A percentile compares a stretch with the other conserved stretches of the same genome.
Evolutionary conservation across 2,329 filamentous ascomycete species (phyloP).

Genomic region (Monilinia polystroma): DNA sequence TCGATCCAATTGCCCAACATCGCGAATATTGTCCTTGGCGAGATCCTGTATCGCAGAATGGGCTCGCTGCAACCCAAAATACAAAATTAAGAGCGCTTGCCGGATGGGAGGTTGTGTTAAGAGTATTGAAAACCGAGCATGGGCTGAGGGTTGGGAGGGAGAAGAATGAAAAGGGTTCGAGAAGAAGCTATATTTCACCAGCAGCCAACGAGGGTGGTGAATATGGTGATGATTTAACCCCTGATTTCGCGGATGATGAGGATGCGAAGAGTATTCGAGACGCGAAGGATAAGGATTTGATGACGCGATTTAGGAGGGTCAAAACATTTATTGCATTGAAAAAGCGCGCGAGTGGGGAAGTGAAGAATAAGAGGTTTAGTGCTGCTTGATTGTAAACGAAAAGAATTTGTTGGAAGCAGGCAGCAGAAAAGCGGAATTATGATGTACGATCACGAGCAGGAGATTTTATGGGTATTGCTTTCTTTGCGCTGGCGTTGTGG

Average conservation of each 20-base stretch:
- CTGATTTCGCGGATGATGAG: slow-evolving; percentile 37
- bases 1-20: slow-evolving; percentile 71
- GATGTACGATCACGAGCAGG: slow-evolving; percentile 13
- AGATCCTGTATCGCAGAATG: slow-evolving; percentile 61
- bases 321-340: slow-evolving; percentile 71
- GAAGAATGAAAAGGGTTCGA: slow-evolving; percentile 23
- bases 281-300: slow-evolving; percentile 69
- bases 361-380: slow-evolving; percentile 19
- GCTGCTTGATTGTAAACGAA: neutral
- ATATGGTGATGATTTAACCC: slow-evolving; percentile 14
- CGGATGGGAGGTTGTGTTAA: slow-evolving; percentile 56
- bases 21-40: slow-evolving; percentile 84
- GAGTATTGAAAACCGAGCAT: slow-evolving; percentile 58
- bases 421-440: neutral
- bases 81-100: slow-evolving; percentile 42
- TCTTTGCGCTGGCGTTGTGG: neutral
- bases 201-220: slow-evolving; percentile 6
- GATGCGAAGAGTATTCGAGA: slow-evolving; percentile 47
- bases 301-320: slow-evolving; percentile 68
- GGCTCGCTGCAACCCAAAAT: slow-evolving; percentile 36
- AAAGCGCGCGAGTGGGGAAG: slow-evolving; percentile 37
- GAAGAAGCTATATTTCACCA: slow-evolving; percentile 14
- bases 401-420: neutral
- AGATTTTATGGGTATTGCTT: slow-evolving; percentile 6
- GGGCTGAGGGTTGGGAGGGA: slow-evolving; percentile 32